Base-by-base conservation (phyloP, 2,329 filamentous ascomycete species). In the Diaporthe vexans region DNA sequence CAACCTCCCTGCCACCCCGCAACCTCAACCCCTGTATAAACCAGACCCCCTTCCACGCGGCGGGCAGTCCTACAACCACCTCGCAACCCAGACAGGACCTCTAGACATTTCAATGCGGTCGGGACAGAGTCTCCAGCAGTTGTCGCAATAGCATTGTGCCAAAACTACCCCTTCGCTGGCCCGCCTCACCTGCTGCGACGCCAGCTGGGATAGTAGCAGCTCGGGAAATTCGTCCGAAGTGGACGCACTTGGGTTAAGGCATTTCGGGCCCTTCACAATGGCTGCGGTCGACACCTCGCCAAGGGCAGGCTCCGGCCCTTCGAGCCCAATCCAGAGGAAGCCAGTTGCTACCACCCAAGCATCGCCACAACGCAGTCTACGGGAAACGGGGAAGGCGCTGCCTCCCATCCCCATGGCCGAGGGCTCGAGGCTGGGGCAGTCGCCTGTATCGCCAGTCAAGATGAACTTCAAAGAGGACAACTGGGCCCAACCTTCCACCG, bases 361-460 rank as follows among this genome's bases (percentile, higher is more conserved):
- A 48, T 82, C 83, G 7, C 80, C 82, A 15, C 81, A 81, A 9
- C 80, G 82, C 63, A 80, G 80, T 75, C 80, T 81, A 72, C 81
- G 82, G 51, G 81, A 81, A 63, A 79, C 80, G 37, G 78, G 73
- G 13, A 82, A 83, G 67, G 76, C 80, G 35, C 74, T 81, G 57
- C 79, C 82, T 9, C 76, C 75, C n/a, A 74, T 80, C 2, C 77
- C 80, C 7, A 58, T 77, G 35, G 69, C 80, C 52, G 83, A 84
- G 68, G 84, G 85, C 26, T 84, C 87, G 33, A 84, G 85, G 74
- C 82, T 91, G 74, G 86, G 86, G 75, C 85, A 88, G 68, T 85
- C 86, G 21, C 89, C 90, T 40, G 84, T 87, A 37, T 91, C 90
- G 54, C 89, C 90, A 24, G 88, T 90, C 73, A 86, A 84, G 73